Conservation (phyloP, 2,329 filamentous ascomycete genomes). For the Colletotrichum gloeosporioides region DNA sequence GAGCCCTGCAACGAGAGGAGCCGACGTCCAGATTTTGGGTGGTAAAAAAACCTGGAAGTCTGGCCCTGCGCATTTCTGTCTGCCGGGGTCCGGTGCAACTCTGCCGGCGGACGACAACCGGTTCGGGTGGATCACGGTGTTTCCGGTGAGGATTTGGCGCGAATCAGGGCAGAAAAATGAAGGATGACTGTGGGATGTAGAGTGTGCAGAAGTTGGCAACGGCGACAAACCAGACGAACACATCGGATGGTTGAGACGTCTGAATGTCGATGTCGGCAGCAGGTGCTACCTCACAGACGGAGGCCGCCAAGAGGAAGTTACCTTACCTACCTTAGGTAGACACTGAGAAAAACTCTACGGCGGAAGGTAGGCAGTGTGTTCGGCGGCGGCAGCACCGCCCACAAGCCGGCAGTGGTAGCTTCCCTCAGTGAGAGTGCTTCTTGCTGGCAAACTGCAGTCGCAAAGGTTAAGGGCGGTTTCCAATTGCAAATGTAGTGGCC, state of each 20-base stretch:
- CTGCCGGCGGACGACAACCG: constrained; percentile 4
- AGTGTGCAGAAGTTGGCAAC: background rate
- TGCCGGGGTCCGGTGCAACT: constrained; percentile 14
- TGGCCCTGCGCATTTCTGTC: background rate
- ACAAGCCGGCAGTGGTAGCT: background rate
- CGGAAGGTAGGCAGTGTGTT: background rate
- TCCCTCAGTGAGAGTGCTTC: background rate
- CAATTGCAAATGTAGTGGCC: background rate
- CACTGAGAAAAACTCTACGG: background rate
- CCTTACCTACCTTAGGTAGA: no score
- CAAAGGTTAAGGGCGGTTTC: constrained; percentile 2
- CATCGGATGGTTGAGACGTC: background rate
- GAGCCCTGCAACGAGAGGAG: constrained; percentile 8
- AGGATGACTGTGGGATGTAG: background rate
- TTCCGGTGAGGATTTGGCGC: background rate
- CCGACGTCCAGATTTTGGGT: background rate
- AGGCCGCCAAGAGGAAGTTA: background rate
- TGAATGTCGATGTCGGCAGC: background rate
- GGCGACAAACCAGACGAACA: background rate
- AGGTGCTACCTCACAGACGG: background rate
- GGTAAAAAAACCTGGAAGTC: constrained; percentile 12
- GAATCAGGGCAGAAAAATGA: constrained; percentile 10
- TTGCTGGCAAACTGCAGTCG: background rate
- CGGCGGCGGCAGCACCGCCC: background rate
- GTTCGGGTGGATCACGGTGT: constrained; percentile 3